Conservation (phyloP, 2,329 filamentous ascomycete species). For the Spiromastix sp. region DNA sequence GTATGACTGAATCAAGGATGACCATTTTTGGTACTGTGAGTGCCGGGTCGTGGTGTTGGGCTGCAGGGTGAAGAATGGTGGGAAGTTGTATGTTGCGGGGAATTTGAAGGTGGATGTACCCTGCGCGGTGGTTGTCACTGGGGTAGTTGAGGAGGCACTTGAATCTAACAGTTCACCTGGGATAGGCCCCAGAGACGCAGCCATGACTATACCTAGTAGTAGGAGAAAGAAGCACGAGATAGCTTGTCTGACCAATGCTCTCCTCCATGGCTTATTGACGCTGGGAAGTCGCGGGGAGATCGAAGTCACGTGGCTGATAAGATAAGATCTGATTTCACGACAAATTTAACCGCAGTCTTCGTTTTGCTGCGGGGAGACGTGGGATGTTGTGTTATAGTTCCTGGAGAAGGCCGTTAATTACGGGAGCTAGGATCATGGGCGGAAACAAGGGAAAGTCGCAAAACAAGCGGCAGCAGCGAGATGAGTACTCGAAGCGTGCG, state of each 20-base stretch:
- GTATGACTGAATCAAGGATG: conserved; percentile 73
- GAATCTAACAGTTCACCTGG: not conserved
- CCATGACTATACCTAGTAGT: not conserved
- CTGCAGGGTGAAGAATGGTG: conserved; percentile 44
- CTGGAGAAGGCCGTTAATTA: too few relatives aligned
- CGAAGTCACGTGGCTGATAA: conserved; percentile 3
- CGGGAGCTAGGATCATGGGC: too few relatives aligned
- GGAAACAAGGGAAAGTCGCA: too few relatives aligned
- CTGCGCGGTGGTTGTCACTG: conserved; percentile 8
- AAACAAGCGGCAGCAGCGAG: conserved; percentile 59
- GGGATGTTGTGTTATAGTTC: too few relatives aligned
- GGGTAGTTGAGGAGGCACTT: not conserved
- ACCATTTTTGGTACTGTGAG: conserved; percentile 66
- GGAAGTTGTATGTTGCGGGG: conserved; percentile 35
- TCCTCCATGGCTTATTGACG: too few relatives aligned
- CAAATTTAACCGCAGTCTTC: not conserved
- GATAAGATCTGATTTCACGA: conserved; percentile 3
- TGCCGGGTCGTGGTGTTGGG: conserved; percentile 35
- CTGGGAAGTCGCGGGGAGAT: too few relatives aligned
- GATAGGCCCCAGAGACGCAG: too few relatives aligned
- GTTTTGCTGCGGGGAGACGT: too few relatives aligned
- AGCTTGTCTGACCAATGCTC: too few relatives aligned
- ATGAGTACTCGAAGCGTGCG: conserved; percentile 48
- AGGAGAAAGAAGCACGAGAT: not conserved
- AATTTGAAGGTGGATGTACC: conserved; percentile 25